phyloP scores from a whole-genome alignment of 352 stramenopile species.

The Globisporangium solare region DNA sequence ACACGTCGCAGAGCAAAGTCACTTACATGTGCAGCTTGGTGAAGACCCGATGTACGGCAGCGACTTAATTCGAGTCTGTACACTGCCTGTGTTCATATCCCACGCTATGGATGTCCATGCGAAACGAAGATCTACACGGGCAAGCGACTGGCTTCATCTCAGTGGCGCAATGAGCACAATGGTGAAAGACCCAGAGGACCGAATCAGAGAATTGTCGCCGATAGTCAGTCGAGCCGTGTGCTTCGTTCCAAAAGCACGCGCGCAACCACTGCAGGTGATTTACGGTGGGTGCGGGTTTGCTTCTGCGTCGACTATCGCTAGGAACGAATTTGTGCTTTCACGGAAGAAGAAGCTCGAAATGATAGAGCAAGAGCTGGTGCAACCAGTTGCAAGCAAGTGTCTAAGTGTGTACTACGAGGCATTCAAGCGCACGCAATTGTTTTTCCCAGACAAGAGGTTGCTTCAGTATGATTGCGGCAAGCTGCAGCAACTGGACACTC shows the following conservation, averaged over 20 bases:
- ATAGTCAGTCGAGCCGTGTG: conserved; percentile 67
- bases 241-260: conserved; percentile 66
- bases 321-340: conserved; percentile 30
- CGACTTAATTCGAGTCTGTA: conserved; percentile 38
- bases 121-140: conserved; percentile 12
- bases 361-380: conserved; percentile 16
- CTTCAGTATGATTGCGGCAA: conserved; percentile 97
- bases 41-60: conserved; percentile 48
- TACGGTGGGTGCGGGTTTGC: conserved; percentile 42
- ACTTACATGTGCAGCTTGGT: conserved; percentile 22
- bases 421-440: conserved; percentile 84
- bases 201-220: conserved; percentile 34
- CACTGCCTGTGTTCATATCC: conserved; percentile 68
- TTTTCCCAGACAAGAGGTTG: conserved; percentile 97
- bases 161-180: conserved; percentile 43
- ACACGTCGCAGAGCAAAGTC: conserved; percentile 21
- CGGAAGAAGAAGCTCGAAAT: conserved; percentile 20
- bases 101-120: conserved; percentile 65
- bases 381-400: conserved; percentile 30
- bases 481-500: conserved; percentile 83
- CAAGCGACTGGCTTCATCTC: conserved; percentile 14
- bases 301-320: not conserved
- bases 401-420: conserved; percentile 48
- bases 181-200: conserved; percentile 38
- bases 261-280: conserved; percentile 26